These are phyloP conservation scores for Cryptosporidium sp. DNA, from an alignment of 169 alveolate species.

Conservation along the genomic window DNA sequence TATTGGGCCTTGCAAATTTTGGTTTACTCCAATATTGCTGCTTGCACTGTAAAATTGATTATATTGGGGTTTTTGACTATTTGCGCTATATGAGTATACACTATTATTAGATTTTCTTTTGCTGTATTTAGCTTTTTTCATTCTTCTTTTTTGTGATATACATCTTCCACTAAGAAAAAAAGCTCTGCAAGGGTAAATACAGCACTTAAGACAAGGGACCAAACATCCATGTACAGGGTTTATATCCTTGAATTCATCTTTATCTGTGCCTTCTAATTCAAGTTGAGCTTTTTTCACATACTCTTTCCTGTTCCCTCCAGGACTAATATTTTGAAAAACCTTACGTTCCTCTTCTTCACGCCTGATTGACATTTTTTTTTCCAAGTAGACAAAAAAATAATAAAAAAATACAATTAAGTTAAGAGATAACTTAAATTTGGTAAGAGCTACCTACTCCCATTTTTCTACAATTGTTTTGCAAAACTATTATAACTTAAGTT, in stretches of 20 bases:
- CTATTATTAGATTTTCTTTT: background rate
- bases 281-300: slow-evolving; percentile 17
- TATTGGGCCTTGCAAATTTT: slow-evolving; percentile 4
- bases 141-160: slow-evolving; percentile 59
- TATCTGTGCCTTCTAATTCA: slow-evolving; percentile 3
- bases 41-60: slow-evolving; percentile 71
- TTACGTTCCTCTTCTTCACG: slow-evolving; percentile 71
- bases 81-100: background rate
- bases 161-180: slow-evolving; percentile 55
- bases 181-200: slow-evolving; percentile 71
- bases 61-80: slow-evolving; percentile 27
- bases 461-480: background rate
- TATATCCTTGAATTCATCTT: slow-evolving; percentile 40
- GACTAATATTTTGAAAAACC: background rate
- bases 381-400: background rate
- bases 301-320: slow-evolving; percentile 12
- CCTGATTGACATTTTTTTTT: slow-evolving; percentile 25
- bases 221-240: slow-evolving; percentile 72
- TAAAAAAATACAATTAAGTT: background rate
- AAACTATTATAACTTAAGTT: background rate
- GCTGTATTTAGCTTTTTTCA: slow-evolving; percentile 11
- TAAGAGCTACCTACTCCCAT: background rate
- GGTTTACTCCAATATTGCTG: slow-evolving; percentile 29
- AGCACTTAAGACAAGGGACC: slow-evolving; percentile 61
- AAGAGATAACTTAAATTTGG: background rate